phyloP scores from a whole-genome alignment of 1,284 basidiomycete genomes.

The Phylloporus sp. region DNA sequence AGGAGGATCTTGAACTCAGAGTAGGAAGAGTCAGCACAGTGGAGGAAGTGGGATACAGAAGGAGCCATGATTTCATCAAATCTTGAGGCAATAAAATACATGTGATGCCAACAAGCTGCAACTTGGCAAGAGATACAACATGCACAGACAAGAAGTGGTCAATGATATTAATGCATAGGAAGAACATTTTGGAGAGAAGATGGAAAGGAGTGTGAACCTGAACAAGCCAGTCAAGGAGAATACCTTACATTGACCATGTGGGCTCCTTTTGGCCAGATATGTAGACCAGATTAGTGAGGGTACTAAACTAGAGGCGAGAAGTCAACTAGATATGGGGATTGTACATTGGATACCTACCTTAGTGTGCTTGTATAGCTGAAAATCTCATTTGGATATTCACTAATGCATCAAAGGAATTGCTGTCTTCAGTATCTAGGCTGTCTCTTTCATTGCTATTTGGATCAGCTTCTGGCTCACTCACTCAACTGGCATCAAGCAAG shows the following conservation, averaged over 20 bases:
- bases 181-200: constrained; percentile 94
- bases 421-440: too few species aligned
- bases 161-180: constrained; percentile 93
- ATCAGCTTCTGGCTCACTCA: too few species aligned
- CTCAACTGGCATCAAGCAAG: background rate
- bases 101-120: constrained; percentile 95
- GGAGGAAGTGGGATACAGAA: constrained; percentile 86
- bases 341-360: too few species aligned
- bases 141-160: constrained; percentile 95
- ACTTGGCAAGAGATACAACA: constrained; percentile 89
- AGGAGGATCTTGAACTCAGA: constrained; percentile 88
- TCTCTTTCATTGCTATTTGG: too few species aligned
- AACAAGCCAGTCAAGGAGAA: constrained; percentile 96
- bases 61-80: constrained; percentile 97
- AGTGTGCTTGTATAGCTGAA: too few species aligned
- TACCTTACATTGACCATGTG: constrained; percentile 93
- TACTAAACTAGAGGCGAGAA: constrained; percentile 63
- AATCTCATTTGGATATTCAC: too few species aligned
- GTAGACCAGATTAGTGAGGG: constrained; percentile 58
- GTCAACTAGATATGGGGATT: background rate
- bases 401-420: too few species aligned
- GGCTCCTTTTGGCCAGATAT: constrained; percentile 92
- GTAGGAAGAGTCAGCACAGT: constrained; percentile 90
- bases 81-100: constrained; percentile 95
- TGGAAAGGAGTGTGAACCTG: constrained; percentile 96